Base-by-base conservation (phyloP, 768 basidiomycete species). In the Leccinum arenicola region DNA sequence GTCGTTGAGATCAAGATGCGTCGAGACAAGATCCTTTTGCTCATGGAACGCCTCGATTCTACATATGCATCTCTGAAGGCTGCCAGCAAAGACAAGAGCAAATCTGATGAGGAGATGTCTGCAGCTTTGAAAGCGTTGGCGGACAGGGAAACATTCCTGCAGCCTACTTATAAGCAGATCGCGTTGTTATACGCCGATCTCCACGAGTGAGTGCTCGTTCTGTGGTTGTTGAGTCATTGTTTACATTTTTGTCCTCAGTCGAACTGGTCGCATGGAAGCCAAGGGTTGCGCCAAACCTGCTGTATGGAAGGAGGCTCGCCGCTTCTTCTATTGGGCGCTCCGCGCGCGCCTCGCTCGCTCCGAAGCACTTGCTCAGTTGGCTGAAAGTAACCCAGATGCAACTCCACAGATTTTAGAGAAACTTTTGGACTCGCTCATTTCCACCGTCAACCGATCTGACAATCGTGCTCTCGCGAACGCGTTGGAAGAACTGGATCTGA, bases 1-100 rank as follows among this genome's bases (percentile, higher is more conserved):
- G 85, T 98, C 69, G 83, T 98, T 58, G 97, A 98, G 75, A 96
- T 97, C 80, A 96, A 95, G 82, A 86, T 98, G 86, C 89, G 97
- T 62, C 88, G 93, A 49, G 95, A 96, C 73, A 98, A 96, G 80
- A 83, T 98, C 48, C 75, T 93, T 60, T 76, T 79, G 6, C 78
- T 96, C 61, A 98, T 99, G 97, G 95, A 94, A 66, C 88, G 97
- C 57, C 82, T 98, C 52, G 97, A 99, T 72, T 69, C 84, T 0
- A 84, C 83, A 19, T 98, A 96, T 68, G 88, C 89, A 12, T 73
- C 81, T 14, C 79, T 95, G 64, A 96, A 96, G 77, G 82, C 79
- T 38, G 88, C 86, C 50, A 92, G 87, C 76, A 88, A 88, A 66
- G 89, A 97, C 72, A 49, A 81, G 0, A 79, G 84, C 40, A 88